Base-by-base conservation (phyloP, 2,329 filamentous ascomycete genomes). In the Cladosporium sp. region DNA sequence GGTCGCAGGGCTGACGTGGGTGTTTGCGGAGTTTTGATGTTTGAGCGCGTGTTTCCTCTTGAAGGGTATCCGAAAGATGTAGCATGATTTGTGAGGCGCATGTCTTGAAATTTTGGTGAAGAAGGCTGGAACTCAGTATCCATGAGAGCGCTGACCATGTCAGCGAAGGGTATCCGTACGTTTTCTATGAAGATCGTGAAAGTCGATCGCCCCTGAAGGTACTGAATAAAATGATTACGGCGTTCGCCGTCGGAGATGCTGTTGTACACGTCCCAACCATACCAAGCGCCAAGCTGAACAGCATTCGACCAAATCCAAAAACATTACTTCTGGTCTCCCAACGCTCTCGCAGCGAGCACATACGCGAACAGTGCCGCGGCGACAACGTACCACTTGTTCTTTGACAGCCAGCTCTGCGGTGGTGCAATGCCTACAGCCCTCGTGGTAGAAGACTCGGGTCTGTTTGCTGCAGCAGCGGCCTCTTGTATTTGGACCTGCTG, bases 351-450 rank as follows among this genome's bases (percentile, higher is more conserved):
- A 65, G 96, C 83, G 59, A 97, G 79, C 12, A 96, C 93, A 78
- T 97, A 98, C 18, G 89, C 79, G 74, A 98, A 91, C 31, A 97
- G 82, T 21, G 88, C 79, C 0, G 84, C 88, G 10, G 91, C 86
- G 0, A 88, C 84, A 56, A 97, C 81, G 73, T 90, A 84, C 68
- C 93, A 83, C 80, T 92, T 95, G 80, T 97, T 91, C 68, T 88
- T 86, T 70, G 88, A 85, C 69, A 96, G 77, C 92, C 92, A 98
- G 66, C 92, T 87, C 71, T 92, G 88, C 0, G 92, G 91, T 11
- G 11, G 23, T 2, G 90, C 92, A 70, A 95, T 89, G 69, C 91
- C 79, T 64, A 88, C 85, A 81, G 89, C 85, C 85, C 92, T 91
- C n/a, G 95, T 90, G 0, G 96, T 86, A 10, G 83, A 85, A 16